Percentiles rank a stretch among this genome's conserved stretches.
Evolutionary conservation across 2,329 filamentous ascomycete genomes (phyloP).

Genomic region (Westerdykella sp.): DNA sequence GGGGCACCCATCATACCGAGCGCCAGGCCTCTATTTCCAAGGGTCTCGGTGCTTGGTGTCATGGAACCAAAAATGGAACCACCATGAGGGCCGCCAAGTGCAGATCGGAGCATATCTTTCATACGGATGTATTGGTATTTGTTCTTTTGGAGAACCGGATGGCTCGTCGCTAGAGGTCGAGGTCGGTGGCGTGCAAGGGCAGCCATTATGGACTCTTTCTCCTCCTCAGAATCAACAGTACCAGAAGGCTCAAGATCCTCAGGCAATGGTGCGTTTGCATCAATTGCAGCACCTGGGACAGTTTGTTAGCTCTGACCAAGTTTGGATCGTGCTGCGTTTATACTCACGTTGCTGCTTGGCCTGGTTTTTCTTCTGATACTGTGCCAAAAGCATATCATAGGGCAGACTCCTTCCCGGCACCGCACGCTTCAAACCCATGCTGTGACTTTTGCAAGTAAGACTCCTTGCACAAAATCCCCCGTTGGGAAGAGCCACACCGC

Average conservation of each 20-base stretch:
- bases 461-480: conserved; percentile 82
- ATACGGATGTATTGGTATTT: conserved; percentile 59
- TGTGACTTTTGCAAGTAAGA: conserved; percentile 87
- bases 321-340: background rate
- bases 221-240: conserved; percentile 86
- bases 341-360: conserved; percentile 89
- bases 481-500: conserved; percentile 78
- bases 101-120: conserved; percentile 57
- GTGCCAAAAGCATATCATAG: conserved; percentile 77
- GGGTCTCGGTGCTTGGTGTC: conserved; percentile 17
- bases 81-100: conserved; percentile 45
- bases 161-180: conserved; percentile 65
- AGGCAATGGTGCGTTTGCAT: conserved; percentile 84
- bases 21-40: conserved; percentile 19
- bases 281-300: conserved; percentile 73
- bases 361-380: conserved; percentile 86
- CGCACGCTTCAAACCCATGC: conserved; percentile 88
- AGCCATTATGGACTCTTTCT: conserved; percentile 81
- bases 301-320: conserved; percentile 10
- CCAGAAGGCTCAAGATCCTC: conserved; percentile 70
- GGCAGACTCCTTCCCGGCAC: conserved; percentile 81
- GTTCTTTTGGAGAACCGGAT: conserved; percentile 43
- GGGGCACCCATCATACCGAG: conserved; percentile 31
- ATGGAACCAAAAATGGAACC: conserved; percentile 19
- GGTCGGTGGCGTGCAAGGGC: conserved; percentile 68